Conservation (phyloP, 176 grass and related monocot species). For the Chloris gayana region DNA sequence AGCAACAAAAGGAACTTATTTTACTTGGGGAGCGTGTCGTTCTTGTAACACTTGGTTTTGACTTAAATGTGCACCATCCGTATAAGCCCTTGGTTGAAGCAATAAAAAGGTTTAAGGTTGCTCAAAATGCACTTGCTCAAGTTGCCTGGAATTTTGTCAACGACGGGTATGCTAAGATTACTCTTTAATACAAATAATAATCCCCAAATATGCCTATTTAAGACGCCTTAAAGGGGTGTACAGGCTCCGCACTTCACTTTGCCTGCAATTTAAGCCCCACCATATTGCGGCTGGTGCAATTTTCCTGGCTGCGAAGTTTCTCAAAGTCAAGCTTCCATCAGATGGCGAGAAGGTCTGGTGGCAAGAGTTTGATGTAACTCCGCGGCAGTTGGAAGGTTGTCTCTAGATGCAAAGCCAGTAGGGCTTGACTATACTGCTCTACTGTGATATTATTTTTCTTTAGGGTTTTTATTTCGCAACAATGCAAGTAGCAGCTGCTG, state of each 20-base stretch:
- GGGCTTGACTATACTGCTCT: conserved; percentile 22
- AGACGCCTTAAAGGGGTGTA: conserved; percentile 66
- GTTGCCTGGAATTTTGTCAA: conserved; percentile 99
- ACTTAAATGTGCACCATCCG: conserved; percentile 84
- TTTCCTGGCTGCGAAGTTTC: conserved; percentile 93
- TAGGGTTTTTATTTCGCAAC: neutral
- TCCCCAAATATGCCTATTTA: conserved; percentile 62
- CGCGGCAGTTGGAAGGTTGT: conserved; percentile 96
- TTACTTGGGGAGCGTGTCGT: conserved; percentile 83
- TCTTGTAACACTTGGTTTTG: conserved; percentile 87
- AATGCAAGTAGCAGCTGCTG: neutral
- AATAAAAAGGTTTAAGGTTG: conserved; percentile 89
- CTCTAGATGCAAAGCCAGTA: conserved; percentile 38
- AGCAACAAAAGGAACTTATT: conserved; percentile 96
- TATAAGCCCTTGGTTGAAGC: conserved; percentile 94
- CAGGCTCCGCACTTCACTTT: conserved; percentile 94
- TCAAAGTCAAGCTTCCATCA: conserved; percentile 98
- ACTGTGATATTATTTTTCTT: conserved; percentile 24
- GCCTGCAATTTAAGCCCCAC: conserved; percentile 96
- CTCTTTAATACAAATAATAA: conserved; percentile 56
- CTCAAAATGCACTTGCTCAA: conserved; percentile 94
- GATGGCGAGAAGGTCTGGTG: conserved; percentile 96
- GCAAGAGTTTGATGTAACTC: conserved; percentile 97
- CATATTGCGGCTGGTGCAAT: conserved; percentile 96
- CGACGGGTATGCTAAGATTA: conserved; percentile 89